Evolutionary conservation across 2,329 filamentous ascomycete species (phyloP), one percentile per base, ranked within the genome.

Genomic region (Colletotrichum horii): DNA sequence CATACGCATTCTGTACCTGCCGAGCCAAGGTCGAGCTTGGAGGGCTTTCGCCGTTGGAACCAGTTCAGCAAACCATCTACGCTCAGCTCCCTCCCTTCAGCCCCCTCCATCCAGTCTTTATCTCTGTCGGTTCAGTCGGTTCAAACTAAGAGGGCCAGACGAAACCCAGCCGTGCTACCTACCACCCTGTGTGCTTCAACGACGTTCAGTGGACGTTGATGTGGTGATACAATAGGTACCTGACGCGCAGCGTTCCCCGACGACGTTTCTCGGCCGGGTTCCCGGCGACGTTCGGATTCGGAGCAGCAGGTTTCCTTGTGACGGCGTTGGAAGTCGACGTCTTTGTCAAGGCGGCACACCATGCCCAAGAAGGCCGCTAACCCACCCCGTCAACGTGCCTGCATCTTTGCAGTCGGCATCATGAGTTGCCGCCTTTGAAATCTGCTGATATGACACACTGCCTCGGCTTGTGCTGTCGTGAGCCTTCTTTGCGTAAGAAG

Each of bases 181-280:
- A 36, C 60, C 19, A 62, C 60, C 58, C 19, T 56, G 62, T 16
- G 19, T 38, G 36, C 36, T 38, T 16, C 36, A 19, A 19, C 19
- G 36, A 38, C 16, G 36, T 38, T 19, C 36, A 19, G 36, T 19
- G 16, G 36, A 38, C 36, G 16, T 38, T 19, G 16, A 38, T 19
- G 36, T 24, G 6, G 30, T 19, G 14, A 30, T 22, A 22, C 22
- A 19, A n/a, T n/a, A n/a, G n/a, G 34, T 43, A 15, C 66, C 22
- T n/a, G 22, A 24, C 7, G n/a, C 22, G 26, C n/a, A 15, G 52
- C 48, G 32, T 66, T 66, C 32, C 43, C 24, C 43, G 24, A n/a
- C 32, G 8, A 19, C 32, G 34, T 34, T 67, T 71, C 64, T 72
- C 70, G 70, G 70, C 70, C 64, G 64, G 64, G 64, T 68, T 66